Evolutionary conservation across 78 protist species (phyloP).

Genomic region (Pigoraptor vietnamica): DNA sequence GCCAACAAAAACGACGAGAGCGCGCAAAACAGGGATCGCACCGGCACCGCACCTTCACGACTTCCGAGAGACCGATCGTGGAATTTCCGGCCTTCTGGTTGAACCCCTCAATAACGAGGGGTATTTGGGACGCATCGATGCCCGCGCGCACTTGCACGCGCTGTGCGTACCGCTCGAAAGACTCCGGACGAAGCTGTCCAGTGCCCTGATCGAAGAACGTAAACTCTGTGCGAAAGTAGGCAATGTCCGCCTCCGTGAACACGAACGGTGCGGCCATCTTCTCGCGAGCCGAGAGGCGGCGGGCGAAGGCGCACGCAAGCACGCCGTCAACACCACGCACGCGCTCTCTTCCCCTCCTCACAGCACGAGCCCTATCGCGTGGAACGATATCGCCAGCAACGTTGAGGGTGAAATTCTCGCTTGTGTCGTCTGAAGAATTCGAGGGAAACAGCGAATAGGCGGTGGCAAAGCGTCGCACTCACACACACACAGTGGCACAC

Average conservation of each 20-base stretch:
- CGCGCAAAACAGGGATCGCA: background rate
- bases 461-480: no score
- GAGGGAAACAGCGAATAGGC: no score
- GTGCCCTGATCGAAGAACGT: background rate
- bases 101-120: background rate
- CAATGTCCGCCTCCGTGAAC: background rate
- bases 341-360: no score
- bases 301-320: no score
- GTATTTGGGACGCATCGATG: background rate
- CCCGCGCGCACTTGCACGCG: background rate
- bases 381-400: no score
- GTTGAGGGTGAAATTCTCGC: no score
- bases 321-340: no score
- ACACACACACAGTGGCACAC: no score
- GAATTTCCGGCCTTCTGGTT: background rate
- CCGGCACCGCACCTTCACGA: background rate
- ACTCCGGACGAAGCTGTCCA: background rate
- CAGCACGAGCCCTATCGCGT: no score
- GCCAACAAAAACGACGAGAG: no score
- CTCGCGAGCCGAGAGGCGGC: no score
- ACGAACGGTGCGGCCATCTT: background rate
- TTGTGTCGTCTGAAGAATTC: no score
- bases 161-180: background rate
- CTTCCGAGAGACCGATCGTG: background rate
- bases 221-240: background rate